These are phyloP conservation scores for Uncinocarpus reesii DNA, from an alignment of 2,329 filamentous ascomycete species.

Conservation along the genomic window DNA sequence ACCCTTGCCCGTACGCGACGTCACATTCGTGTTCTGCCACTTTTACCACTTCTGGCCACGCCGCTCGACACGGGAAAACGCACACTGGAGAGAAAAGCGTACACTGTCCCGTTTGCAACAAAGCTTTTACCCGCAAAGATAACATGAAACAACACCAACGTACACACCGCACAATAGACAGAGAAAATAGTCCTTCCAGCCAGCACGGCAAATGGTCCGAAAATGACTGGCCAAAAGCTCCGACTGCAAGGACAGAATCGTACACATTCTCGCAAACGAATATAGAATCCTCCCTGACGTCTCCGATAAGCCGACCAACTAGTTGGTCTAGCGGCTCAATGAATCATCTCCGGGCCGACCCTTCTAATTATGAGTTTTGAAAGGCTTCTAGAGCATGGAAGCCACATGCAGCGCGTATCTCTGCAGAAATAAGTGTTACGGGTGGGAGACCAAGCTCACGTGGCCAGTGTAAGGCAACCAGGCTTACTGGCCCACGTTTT, in stretches of 20 bases:
- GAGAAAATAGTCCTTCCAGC: slow-evolving; percentile 1
- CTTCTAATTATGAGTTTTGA: background rate
- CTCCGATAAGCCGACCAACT: background rate
- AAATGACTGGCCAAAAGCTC: background rate
- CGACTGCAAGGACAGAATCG: background rate
- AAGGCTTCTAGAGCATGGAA: background rate
- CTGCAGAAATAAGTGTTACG: too few species aligned
- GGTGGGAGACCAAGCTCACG: too few species aligned
- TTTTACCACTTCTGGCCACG: slow-evolving; percentile 58
- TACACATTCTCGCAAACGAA: background rate
- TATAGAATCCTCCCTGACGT: background rate
- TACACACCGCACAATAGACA: slow-evolving; percentile 39
- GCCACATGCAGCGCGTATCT: too few species aligned
- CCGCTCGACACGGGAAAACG: slow-evolving; percentile 58
- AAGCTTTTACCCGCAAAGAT: slow-evolving; percentile 58
- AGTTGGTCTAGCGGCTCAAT: slow-evolving; percentile 4
- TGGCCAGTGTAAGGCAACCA: too few species aligned
- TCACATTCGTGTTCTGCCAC: slow-evolving; percentile 50
- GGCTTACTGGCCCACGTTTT: too few species aligned
- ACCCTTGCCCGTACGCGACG: slow-evolving; percentile 53
- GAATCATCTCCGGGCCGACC: background rate
- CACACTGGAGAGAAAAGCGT: slow-evolving; percentile 59
- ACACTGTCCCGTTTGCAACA: slow-evolving; percentile 57
- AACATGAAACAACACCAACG: slow-evolving; percentile 61
- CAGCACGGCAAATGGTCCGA: background rate